Evolutionary conservation across 306 rosid species (phyloP).

Genomic region (Begonia masoniana): DNA sequence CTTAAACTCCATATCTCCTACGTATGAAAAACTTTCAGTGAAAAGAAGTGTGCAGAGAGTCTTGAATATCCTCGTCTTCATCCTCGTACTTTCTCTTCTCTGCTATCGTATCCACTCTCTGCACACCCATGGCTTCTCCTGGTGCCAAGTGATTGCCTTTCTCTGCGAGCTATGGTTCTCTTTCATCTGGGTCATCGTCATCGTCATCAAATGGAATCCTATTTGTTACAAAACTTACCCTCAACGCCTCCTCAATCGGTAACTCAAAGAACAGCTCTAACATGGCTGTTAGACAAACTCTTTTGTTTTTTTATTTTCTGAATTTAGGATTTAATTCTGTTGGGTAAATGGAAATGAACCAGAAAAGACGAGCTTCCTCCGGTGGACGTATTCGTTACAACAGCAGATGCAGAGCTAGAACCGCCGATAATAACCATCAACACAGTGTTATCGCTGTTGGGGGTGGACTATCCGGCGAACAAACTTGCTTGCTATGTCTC

Average conservation of each 20-base stretch:
- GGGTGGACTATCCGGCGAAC: constrained; percentile 58
- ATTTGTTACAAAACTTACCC: constrained; percentile 23
- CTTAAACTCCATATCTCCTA: constrained; percentile 6
- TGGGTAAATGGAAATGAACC: background rate
- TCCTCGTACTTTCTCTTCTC: constrained; percentile 30
- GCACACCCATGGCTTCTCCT: constrained; percentile 17
- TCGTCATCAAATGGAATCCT: constrained; percentile 43
- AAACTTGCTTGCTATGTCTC: constrained; percentile 74
- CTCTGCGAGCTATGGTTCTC: constrained; percentile 55
- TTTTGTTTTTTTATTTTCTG: no score
- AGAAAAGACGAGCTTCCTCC: constrained; percentile 44
- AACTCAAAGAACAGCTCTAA: background rate
- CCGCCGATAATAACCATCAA: constrained; percentile 58
- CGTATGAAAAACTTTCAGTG: constrained; percentile 16
- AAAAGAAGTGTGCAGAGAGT: constrained; percentile 10
- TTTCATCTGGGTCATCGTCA: constrained; percentile 15
- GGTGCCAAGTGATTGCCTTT: constrained; percentile 31
- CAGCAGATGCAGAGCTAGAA: constrained; percentile 51
- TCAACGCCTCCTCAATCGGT: constrained; percentile 28
- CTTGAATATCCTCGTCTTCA: constrained; percentile 14
- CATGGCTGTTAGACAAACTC: no score
- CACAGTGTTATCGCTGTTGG: constrained; percentile 54
- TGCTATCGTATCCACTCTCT: constrained; percentile 18
- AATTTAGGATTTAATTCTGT: no score
- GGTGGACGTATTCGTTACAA: constrained; percentile 66